phyloP scores from a whole-genome alignment of 805 yeast species.

The Ogataea henricii region DNA sequence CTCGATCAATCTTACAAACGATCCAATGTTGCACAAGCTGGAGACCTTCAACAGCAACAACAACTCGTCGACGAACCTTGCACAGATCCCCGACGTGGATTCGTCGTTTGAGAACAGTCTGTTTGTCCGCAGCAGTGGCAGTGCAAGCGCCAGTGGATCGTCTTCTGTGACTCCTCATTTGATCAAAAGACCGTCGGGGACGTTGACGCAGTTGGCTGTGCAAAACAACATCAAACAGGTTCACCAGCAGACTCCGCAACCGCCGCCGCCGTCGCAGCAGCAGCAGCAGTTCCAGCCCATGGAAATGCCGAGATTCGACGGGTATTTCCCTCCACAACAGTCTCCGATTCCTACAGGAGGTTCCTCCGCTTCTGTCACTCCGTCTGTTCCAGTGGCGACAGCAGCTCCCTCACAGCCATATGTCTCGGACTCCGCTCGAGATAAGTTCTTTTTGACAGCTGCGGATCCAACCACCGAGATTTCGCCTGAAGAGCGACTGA shows the following conservation, averaged over 20 bases:
- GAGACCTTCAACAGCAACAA: slow-evolving; percentile 30
- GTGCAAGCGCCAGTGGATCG: slow-evolving; percentile 1
- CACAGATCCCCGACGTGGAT: slow-evolving; percentile 15
- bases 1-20: slow-evolving; percentile 37
- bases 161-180: slow-evolving; percentile 10
- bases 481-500: slow-evolving; percentile 89
- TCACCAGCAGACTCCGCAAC: slow-evolving; percentile 15
- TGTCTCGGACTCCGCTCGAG: slow-evolving; percentile 78
- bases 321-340: slow-evolving; percentile 8
- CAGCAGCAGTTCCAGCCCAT: neutral
- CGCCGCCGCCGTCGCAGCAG: too few species aligned
- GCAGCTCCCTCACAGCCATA: slow-evolving; percentile 26
- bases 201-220: slow-evolving; percentile 21
- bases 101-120: slow-evolving; percentile 19
- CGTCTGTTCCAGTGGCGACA: neutral
- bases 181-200: slow-evolving; percentile 15
- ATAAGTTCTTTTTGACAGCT: slow-evolving; percentile 91
- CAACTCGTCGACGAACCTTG: slow-evolving; percentile 23
- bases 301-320: slow-evolving; percentile 7
- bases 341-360: slow-evolving; percentile 5
- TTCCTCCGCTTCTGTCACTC: neutral
- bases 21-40: slow-evolving; percentile 39
- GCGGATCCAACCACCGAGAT: slow-evolving; percentile 96
- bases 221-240: slow-evolving; percentile 19
- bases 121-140: slow-evolving; percentile 8